A percentile compares a stretch with the other conserved stretches of the same genome.
phyloP scores from a whole-genome alignment of 495 filamentous ascomycete genomes.

The Xylaria scruposa region DNA sequence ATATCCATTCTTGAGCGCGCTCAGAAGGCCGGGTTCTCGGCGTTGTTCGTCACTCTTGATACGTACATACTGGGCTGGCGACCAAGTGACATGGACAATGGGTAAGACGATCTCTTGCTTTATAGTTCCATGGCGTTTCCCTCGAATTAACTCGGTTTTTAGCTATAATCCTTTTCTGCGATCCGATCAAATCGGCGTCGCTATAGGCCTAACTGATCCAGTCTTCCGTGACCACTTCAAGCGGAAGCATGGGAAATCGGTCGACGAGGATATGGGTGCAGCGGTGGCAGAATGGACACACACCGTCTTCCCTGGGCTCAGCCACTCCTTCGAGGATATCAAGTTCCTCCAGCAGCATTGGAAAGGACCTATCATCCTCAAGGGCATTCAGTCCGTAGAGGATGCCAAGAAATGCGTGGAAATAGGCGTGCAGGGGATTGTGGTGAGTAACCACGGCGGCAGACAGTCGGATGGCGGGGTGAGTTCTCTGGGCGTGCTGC shows the following conservation, averaged over 20 bases:
- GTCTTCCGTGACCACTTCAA: constrained; percentile 36
- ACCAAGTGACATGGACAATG: constrained; percentile 67
- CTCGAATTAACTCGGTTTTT: neutral
- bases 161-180: constrained; percentile 37
- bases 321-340: constrained; percentile 56
- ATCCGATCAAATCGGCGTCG: constrained; percentile 36
- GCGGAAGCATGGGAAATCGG: constrained; percentile 26
- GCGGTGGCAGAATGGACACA: constrained; percentile 35
- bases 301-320: constrained; percentile 30
- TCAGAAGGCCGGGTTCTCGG: constrained; percentile 56
- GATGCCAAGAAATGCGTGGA: constrained; percentile 60
- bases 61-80: constrained; percentile 63
- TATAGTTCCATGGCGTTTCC: neutral
- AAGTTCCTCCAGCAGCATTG: constrained; percentile 54
- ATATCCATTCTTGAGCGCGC: constrained; percentile 64
- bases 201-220: constrained; percentile 38
- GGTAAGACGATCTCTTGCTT: constrained; percentile 45
- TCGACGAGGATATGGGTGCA: constrained; percentile 24
- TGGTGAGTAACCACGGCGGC: constrained; percentile 68
- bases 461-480: constrained; percentile 64
- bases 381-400: constrained; percentile 63
- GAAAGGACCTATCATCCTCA: constrained; percentile 61
- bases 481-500: constrained; percentile 61
- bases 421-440: constrained; percentile 59
- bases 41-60: constrained; percentile 63